A percentile compares a stretch with the other conserved stretches of the same genome.
phyloP scores from a whole-genome alignment of 2,329 filamentous ascomycete species.

The Albophoma yamanashiensis region DNA sequence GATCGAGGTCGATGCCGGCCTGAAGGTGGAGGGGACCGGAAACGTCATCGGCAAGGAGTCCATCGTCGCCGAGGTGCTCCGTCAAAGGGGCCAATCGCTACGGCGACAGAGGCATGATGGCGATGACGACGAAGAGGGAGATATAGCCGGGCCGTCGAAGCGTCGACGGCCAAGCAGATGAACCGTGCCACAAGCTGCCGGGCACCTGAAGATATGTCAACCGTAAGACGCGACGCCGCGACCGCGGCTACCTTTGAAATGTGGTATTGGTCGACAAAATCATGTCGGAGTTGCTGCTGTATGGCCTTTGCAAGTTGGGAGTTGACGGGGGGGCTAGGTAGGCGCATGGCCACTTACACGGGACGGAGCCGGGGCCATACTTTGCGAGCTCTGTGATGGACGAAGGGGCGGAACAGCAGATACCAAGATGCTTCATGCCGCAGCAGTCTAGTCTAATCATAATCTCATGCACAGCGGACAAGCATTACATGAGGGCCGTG shows the following conservation, averaged over 20 bases:
- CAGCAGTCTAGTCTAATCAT: background rate
- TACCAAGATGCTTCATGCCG: background rate
- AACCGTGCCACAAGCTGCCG: background rate
- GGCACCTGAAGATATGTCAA: background rate
- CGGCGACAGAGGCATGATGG: constrained; percentile 10
- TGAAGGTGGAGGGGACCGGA: constrained; percentile 30
- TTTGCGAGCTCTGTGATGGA: background rate
- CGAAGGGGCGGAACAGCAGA: background rate
- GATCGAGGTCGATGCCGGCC: constrained; percentile 33
- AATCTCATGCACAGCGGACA: background rate
- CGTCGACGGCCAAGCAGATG: background rate
- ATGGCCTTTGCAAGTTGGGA: background rate
- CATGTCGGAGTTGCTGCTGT: background rate
- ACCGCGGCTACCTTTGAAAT: background rate
- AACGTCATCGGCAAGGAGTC: constrained; percentile 31
- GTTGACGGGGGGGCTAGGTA: background rate
- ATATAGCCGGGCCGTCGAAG: constrained; percentile 2
- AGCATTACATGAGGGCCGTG: background rate
- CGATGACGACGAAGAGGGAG: constrained; percentile 6
- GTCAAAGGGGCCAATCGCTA: constrained; percentile 8
- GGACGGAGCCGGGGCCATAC: background rate
- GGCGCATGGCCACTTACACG: background rate
- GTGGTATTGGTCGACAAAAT: background rate
- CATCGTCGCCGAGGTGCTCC: constrained; percentile 16
- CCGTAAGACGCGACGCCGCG: background rate